Percentiles rank a stretch among this genome's conserved stretches.
Conservation (phyloP, 202 grass and related monocot species). For the Panicum virgatum region DNA sequence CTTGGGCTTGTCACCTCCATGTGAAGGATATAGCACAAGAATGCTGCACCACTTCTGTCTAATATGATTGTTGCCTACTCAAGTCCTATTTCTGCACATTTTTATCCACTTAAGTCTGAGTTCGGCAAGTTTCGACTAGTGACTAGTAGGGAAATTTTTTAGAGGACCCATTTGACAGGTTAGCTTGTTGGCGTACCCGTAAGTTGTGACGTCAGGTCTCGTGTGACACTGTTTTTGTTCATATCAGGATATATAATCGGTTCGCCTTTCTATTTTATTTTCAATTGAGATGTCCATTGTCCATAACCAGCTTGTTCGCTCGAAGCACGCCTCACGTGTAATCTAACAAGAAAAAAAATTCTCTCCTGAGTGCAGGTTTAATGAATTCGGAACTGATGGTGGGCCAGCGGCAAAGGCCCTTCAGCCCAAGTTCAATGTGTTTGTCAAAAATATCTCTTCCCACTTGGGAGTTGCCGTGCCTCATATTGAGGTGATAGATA, state of each 20-base stretch:
- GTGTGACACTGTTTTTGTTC: background rate
- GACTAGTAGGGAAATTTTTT: background rate
- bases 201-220: background rate
- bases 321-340: background rate
- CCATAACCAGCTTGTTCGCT: background rate
- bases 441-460: conserved; percentile 63
- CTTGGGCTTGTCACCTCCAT: background rate
- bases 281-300: background rate
- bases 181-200: background rate
- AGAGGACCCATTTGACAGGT: background rate
- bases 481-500: conserved; percentile 63
- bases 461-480: conserved; percentile 72
- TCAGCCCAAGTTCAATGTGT: conserved; percentile 66
- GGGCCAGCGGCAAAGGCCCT: conserved; percentile 83
- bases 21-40: background rate
- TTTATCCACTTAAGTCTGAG: background rate
- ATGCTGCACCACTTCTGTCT: background rate
- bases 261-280: background rate
- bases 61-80: background rate
- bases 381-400: conserved; percentile 87
- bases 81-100: background rate
- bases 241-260: background rate
- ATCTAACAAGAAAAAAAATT: too few relatives aligned
- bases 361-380: conserved; percentile 58
- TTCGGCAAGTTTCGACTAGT: background rate